Percentiles rank a stretch among this genome's conserved stretches.
phyloP scores from a whole-genome alignment of 139 green algal species.

The Chlorella ohadii region DNA sequence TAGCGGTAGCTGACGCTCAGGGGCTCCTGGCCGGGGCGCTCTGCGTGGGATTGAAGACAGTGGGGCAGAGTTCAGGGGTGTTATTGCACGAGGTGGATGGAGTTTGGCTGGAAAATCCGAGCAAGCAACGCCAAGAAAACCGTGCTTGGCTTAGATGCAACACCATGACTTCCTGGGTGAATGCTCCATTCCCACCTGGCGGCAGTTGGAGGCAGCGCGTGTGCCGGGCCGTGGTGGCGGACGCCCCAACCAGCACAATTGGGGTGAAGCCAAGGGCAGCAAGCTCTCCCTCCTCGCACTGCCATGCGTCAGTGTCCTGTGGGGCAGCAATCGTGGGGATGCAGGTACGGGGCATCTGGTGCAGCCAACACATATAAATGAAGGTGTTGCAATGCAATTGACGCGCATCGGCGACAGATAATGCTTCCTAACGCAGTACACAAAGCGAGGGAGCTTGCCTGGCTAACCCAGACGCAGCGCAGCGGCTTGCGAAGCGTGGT shows the following conservation, averaged over 20 bases:
- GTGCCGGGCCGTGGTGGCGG: slow-evolving; percentile 53
- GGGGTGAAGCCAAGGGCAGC: slow-evolving; percentile 80
- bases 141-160: background rate
- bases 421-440: too few species aligned
- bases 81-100: background rate
- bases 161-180: too few species aligned
- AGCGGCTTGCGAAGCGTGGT: slow-evolving; percentile 84
- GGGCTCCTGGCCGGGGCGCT: background rate
- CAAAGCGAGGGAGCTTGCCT: too few species aligned
- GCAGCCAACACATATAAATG: too few species aligned
- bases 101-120: background rate
- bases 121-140: background rate
- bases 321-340: too few species aligned
- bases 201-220: slow-evolving; percentile 20
- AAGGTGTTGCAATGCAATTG: background rate
- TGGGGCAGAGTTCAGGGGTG: too few species aligned
- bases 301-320: too few species aligned
- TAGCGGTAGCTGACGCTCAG: slow-evolving; percentile 67
- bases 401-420: slow-evolving; percentile 63
- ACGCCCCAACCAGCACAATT: slow-evolving; percentile 90
- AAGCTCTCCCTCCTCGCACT: slow-evolving; percentile 54
- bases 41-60: background rate
- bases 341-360: too few species aligned
- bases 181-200: background rate
- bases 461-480: slow-evolving; percentile 90